Evolutionary conservation across 495 filamentous ascomycete genomes (phyloP).

Genomic region (Bacidia gigantensis): DNA sequence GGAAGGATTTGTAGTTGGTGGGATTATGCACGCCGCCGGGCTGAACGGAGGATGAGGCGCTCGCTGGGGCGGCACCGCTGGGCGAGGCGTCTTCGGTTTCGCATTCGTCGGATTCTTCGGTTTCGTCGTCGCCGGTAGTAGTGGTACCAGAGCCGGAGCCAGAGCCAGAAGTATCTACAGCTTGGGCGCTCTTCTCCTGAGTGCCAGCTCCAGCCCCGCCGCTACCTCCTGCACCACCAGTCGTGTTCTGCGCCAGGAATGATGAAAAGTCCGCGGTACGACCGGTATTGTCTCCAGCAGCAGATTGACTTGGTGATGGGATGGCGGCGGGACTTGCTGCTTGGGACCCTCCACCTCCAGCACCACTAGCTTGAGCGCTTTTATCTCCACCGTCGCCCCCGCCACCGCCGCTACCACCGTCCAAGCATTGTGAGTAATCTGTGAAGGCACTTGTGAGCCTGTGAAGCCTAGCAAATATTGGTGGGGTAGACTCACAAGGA

Average conservation of each 20-base stretch:
- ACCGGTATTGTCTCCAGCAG: too few relatives aligned
- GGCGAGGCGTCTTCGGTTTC: background rate
- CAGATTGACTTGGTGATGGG: too few relatives aligned
- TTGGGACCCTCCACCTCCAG: background rate
- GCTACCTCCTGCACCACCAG: too few relatives aligned
- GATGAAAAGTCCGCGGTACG: too few relatives aligned
- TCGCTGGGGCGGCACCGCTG: background rate
- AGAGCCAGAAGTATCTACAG: background rate
- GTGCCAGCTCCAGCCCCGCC: background rate
- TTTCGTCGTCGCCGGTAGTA: background rate
- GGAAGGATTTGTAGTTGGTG: background rate
- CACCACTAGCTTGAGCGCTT: background rate
- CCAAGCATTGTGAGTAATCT: constrained; percentile 5
- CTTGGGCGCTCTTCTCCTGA: background rate
- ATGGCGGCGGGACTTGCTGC: too few relatives aligned
- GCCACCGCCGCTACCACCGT: background rate
- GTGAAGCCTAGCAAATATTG: background rate
- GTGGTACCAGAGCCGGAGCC: background rate
- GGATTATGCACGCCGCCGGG: background rate
- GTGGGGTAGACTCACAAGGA: background rate
- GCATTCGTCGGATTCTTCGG: background rate
- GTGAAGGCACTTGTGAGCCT: background rate
- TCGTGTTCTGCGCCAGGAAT: too few relatives aligned
- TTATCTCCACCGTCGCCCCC: background rate
- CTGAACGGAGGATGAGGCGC: background rate